Base-by-base conservation (phyloP, 331 rosid genomes). In the Malus hybrid region DNA sequence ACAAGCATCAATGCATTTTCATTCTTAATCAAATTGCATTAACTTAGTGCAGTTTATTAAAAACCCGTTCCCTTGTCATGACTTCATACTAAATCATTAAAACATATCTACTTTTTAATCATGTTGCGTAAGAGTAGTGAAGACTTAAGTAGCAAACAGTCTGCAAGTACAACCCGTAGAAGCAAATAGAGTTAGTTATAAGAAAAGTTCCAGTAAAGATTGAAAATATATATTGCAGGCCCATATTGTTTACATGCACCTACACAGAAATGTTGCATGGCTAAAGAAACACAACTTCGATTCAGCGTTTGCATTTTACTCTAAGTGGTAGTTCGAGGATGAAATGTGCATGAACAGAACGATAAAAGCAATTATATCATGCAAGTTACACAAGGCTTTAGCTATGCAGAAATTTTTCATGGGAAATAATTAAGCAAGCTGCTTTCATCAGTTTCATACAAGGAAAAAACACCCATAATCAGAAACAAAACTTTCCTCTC, bases 381-480 rank as follows among this genome's bases (percentile, higher is more conserved):
- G 13, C 50, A 54, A 28, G 29, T 28, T 28, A 28, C 29, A 28
- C 29, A 0, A 28, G 29, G 29, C 3, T 28, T 28, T 28, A 28
- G 29, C 29, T 28, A 28, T 28, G 29, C 29, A 28, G 3, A 28
- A 28, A 28, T 9, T 16, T 11, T 18, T 20, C 3, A 2, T 28
- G 29, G 48, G 34, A 54, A 31, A 70, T 19, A 70, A 16, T 22
- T 31, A 69, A 28, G 13, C 27, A 42, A 29, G 48, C 63, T 39
- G 64, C 50, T 61, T 46, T 62, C 57, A 63, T 44, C 77, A 31
- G 61, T 74, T 42, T 74, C 86, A 57, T 82, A 82, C 83, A 55
- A 82, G 83, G 82, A 82, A 82, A 82, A 82, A 82, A 14, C 76
- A 71, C 42, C 86, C 83, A 32, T 82, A 82, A 74, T 78, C 86